A percentile compares a stretch with the other conserved stretches of the same genome.
Evolutionary conservation across 2,329 filamentous ascomycete genomes (phyloP).

Genomic region (Colletotrichum nymphaeae): DNA sequence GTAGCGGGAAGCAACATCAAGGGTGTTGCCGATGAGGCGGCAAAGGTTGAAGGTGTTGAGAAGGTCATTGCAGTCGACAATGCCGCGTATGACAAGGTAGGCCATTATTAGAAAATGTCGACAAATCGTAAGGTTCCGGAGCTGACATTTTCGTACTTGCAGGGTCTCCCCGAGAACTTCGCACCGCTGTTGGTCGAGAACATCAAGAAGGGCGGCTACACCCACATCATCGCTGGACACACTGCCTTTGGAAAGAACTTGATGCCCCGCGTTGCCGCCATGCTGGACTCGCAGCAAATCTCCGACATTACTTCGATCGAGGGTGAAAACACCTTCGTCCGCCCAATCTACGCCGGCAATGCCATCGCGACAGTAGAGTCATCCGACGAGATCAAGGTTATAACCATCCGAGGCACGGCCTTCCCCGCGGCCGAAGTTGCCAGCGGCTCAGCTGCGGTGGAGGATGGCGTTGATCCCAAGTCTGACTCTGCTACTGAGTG

Average conservation of each 20-base stretch:
- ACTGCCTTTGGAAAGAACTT: slow-evolving; percentile 97
- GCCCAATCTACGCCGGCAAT: slow-evolving; percentile 97
- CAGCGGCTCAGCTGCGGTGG: slow-evolving; percentile 79
- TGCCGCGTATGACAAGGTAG: slow-evolving; percentile 91
- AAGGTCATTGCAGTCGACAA: slow-evolving; percentile 93
- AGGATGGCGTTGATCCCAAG: slow-evolving; percentile 88
- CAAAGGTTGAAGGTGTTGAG: slow-evolving; percentile 89
- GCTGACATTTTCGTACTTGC: background rate
- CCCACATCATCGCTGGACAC: slow-evolving; percentile 90
- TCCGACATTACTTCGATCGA: slow-evolving; percentile 91
- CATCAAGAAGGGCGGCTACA: slow-evolving; percentile 94
- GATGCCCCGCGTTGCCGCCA: slow-evolving; percentile 88
- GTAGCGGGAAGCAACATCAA: slow-evolving; percentile 85
- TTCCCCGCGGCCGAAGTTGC: slow-evolving; percentile 81
- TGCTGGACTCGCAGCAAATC: slow-evolving; percentile 92
- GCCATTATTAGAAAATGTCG: background rate
- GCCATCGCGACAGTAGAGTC: slow-evolving; percentile 97
- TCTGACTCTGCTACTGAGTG: slow-evolving; percentile 80
- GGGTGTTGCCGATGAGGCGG: slow-evolving; percentile 81
- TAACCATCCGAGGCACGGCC: slow-evolving; percentile 93
- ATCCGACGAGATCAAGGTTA: slow-evolving; percentile 83
- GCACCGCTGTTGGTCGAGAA: slow-evolving; percentile 95
- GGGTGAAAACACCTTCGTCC: slow-evolving; percentile 92
- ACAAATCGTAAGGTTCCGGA: background rate
- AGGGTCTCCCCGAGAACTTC: slow-evolving; percentile 93